Base-by-base conservation (phyloP, 345 rosid genomes). In the Hypericum perforatum region DNA sequence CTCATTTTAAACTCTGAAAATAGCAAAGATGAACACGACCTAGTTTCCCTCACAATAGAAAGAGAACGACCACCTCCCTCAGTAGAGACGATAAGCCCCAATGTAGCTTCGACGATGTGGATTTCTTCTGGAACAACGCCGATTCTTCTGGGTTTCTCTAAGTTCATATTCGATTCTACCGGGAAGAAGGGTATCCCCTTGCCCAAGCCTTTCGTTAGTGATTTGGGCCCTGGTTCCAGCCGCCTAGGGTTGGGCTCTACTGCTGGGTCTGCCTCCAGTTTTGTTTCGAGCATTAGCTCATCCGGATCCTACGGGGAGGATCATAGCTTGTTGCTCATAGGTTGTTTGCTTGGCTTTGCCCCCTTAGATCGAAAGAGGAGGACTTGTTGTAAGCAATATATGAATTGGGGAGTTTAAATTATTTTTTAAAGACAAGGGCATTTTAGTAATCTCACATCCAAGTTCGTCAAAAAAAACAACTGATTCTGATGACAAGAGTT, bases 261-360 rank as follows among this genome's bases (percentile, higher is more conserved):
- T n/a, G n/a, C 1, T 54, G 95, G 86, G 59, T 85, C 92, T 49
- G 75, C 52, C 43, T 57, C 68, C 36, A 62, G 49, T 39, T 82
- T 94, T 9, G 73, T 76, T 37, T 87, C 88, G 0, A 87, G 96
- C 67, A 74, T 81, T 37, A 83, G 96, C 77, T 92, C 98, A 1
- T 81, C 86, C 6, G 94, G 88, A 42, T 85, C 98, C 7, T 77
- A 80, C 15, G 66, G 45, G 14, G 96, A 85, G 7, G 96, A 85
- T 76, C 87, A 14, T 56, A 32, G 58, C 67, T 72, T 58, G 71
- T 53, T 46, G 63, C 51, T 47, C 54, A 37, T 72, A 84, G 96
- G 97, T 84, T 39, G 53, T 74, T 48, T 16, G 43, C 41, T 58
- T 37, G 32, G 32, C 4, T 22, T 22, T 22, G 32, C 32, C 32